These are phyloP conservation scores for Castanospermum australe DNA, from an alignment of 306 rosid genomes.

Conservation along the genomic window DNA sequence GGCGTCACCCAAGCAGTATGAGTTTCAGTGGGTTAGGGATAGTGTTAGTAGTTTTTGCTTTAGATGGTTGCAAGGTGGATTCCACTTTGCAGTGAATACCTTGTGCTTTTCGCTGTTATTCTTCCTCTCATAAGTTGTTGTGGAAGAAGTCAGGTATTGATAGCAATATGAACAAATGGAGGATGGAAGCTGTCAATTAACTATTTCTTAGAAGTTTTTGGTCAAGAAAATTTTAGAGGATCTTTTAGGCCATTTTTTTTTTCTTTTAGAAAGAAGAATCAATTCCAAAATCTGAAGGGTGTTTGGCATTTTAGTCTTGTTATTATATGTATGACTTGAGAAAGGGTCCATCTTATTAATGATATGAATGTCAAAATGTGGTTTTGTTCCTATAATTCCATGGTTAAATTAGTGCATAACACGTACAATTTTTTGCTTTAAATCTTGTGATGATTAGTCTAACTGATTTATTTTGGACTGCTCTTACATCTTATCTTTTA, in stretches of 20 bases:
- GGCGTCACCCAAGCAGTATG: neutral
- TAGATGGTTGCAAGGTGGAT: neutral
- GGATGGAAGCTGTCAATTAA: conserved; percentile 1
- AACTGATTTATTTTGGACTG: neutral
- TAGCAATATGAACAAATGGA: neutral
- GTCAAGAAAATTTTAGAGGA: too few relatives aligned
- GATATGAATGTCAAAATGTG: neutral
- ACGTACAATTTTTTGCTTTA: neutral
- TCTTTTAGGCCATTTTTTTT: conserved; percentile 4
- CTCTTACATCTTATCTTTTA: neutral
- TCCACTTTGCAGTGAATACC: neutral
- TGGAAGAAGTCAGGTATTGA: neutral
- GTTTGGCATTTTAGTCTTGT: neutral
- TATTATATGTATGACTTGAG: too few relatives aligned
- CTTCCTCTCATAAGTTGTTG: neutral
- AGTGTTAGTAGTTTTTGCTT: neutral
- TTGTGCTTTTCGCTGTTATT: neutral
- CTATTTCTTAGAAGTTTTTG: neutral
- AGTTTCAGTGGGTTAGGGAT: neutral
- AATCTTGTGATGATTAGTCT: neutral
- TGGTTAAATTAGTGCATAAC: conserved; percentile 1
- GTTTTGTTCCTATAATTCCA: neutral
- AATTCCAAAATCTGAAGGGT: too few relatives aligned
- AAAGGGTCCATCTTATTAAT: too few relatives aligned
- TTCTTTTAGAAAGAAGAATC: too few relatives aligned